Evolutionary conservation across 805 yeast genomes (phyloP).

Genomic region (Metschnikowia reukaufii): DNA sequence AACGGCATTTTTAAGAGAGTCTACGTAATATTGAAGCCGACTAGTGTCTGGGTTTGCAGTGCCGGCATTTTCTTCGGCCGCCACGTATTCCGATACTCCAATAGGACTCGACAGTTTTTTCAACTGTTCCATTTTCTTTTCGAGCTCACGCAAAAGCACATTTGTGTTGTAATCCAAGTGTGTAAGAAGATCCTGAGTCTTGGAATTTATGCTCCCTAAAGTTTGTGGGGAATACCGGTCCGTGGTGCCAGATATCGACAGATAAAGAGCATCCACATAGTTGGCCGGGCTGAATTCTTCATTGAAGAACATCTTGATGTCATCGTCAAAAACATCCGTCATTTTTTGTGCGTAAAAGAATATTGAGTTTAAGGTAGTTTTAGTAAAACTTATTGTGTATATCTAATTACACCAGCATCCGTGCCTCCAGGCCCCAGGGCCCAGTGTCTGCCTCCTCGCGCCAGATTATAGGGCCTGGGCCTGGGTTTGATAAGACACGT

Average conservation of each 20-base stretch:
- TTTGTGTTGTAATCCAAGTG: slow-evolving; percentile 64
- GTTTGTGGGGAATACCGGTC: slow-evolving; percentile 32
- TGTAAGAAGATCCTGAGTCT: slow-evolving; percentile 51
- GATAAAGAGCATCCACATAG: slow-evolving; percentile 62
- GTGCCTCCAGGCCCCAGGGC: slow-evolving; percentile 1
- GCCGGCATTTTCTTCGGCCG: background rate
- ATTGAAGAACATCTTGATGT: slow-evolving; percentile 67
- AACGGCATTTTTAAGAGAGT: slow-evolving; percentile 58
- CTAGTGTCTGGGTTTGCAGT: slow-evolving; percentile 39
- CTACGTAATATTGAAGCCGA: slow-evolving; percentile 65
- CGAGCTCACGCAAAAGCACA: slow-evolving; percentile 55
- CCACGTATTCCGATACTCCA: slow-evolving; percentile 34
- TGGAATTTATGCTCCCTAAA: slow-evolving; percentile 44
- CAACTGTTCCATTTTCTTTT: slow-evolving; percentile 47
- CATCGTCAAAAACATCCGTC: slow-evolving; percentile 21
- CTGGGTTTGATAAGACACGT: too few relatives aligned
- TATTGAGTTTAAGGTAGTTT: background rate
- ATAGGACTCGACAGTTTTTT: slow-evolving; percentile 52
- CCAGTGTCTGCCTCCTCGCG: background rate
- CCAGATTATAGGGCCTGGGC: background rate
- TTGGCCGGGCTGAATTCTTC: slow-evolving; percentile 63
- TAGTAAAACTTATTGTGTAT: background rate
- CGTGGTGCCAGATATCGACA: slow-evolving; percentile 32
- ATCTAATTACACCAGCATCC: background rate
- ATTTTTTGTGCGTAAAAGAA: background rate